A percentile compares a stretch with the other conserved stretches of the same genome.
Conservation (phyloP, 805 yeast species). For the Ogataea saltuana region DNA sequence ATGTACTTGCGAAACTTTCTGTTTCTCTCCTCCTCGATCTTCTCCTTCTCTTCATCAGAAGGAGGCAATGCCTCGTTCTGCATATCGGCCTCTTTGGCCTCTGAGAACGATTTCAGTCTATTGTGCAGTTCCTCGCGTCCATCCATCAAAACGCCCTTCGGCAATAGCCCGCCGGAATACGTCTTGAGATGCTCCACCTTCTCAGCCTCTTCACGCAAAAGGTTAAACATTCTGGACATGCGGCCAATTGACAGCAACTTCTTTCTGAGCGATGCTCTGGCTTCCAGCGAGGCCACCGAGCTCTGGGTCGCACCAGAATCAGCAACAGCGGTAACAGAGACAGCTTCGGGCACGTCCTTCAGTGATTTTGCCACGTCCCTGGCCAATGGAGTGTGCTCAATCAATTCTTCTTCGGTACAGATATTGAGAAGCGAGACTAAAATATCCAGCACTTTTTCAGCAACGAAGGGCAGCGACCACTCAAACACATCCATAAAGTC, state of each 20-base stretch:
- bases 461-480: slow-evolving; percentile 96
- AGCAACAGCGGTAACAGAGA: slow-evolving; percentile 4
- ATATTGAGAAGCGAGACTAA: slow-evolving; percentile 84
- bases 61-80: slow-evolving; percentile 92
- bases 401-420: slow-evolving; percentile 91
- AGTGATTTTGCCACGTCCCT: slow-evolving; percentile 39
- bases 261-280: slow-evolving; percentile 55
- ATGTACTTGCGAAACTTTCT: slow-evolving; percentile 40
- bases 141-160: slow-evolving; percentile 80
- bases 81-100: slow-evolving; percentile 77
- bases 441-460: slow-evolving; percentile 93
- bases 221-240: slow-evolving; percentile 87
- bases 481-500: slow-evolving; percentile 96
- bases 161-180: slow-evolving; percentile 73
- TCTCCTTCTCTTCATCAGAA: slow-evolving; percentile 53
- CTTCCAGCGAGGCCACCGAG: slow-evolving; percentile 38
- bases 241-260: slow-evolving; percentile 91
- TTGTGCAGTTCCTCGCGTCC: slow-evolving; percentile 79
- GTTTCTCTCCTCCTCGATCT: slow-evolving; percentile 47
- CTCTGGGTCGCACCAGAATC: slow-evolving; percentile 6
- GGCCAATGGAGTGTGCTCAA: slow-evolving; percentile 61
- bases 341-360: slow-evolving; percentile 27
- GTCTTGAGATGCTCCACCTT: slow-evolving; percentile 77
- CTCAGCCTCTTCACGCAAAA: slow-evolving; percentile 85
- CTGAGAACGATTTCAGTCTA: slow-evolving; percentile 73